Base-by-base conservation (phyloP, 805 yeast species). In the Debaryomyces castellii region DNA sequence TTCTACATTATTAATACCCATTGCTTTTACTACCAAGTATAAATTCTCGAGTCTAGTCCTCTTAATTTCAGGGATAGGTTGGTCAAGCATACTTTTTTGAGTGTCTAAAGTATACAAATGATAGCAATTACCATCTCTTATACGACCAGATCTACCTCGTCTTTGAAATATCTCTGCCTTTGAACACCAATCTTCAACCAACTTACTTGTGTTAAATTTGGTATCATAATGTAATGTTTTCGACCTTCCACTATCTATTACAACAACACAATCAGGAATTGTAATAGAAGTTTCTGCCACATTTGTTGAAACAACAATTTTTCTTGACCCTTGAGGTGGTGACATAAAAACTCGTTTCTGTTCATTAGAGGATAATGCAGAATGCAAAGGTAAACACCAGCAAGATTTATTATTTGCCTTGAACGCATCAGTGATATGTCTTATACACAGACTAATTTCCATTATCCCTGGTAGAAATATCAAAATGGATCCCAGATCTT, bases 141-240 rank as follows among this genome's bases (percentile, higher is more conserved):
- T 89, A 78, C 99, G 91, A 51, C 99, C 99, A n/a, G 97, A 92
- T 72, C 99, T 87, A 62, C 99, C 99, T 63, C 96, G 76, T 68
- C 99, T 79, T 65, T 92, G 99, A 18, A 82, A 78, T 18, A 84
- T 84, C 57, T 95, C 96, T 0, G 98, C 97, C 51, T 79, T 80
- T 0, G 98, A 91, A 18, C 89, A 89, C 89, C 96, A 92, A 3
- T 76, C 73, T 55, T 92, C 97, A 4, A 82, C 73, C 39, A 92
- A 73, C 44, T 79, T 79, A 0, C 94, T 83, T 4, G 90, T 78
- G 53, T 87, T 87, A 12, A 82, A 71, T 30, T 69, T 73, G 0
- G 89, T 57, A 59, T 89, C 91, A 58, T 82, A 92, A 22, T 80
- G 77, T 56, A 88, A 78, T 12, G 83, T 82, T 57, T 92, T 92